Base-by-base conservation (phyloP, 257 asterid genomes). In the Thymus mandschuricus region DNA sequence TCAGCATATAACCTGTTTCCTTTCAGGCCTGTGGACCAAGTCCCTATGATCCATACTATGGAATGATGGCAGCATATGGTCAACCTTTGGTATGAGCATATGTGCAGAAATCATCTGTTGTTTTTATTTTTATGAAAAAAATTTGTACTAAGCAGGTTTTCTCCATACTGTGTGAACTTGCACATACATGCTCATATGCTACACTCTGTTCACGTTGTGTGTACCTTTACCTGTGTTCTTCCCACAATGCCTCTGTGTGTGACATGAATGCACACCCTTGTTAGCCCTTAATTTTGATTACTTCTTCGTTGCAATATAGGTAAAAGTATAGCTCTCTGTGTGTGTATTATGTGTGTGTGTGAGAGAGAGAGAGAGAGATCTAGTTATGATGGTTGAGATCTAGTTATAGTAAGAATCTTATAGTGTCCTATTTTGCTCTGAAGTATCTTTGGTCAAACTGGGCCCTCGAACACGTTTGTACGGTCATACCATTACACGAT, bases 61-160 rank as follows among this genome's bases (percentile, higher is more conserved):
- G 91, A 73, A 86, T 89, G 88, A 59, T 90, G 86, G 85, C 92
- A 66, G 82, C 91, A 70, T 90, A 83, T 80, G 96, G 95, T 40
- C 96, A 90, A 69, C 95, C 91, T 66, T 75, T 88, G 95, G 97
- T 88, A 88, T 49, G 87, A 41, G 65, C 21, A 62, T 68, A 21
- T 55, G 41, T 48, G 68, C 5, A 58, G 31, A 40, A 43, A 28
- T 67, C 2, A 35, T 40, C 52, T 46, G 33, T 51, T 35, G 40
- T 55, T 44, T 21, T n/a, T 31, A 46, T 29, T 40, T 48, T 69
- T 61, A 3, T 2, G 2, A 2, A 43, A 64, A 9, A 49, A 58
- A 4, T 35, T 68, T 48, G 46, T 12, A 66, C 10, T 30, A 4
- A 34, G 69, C 64, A 48, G 35, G 8, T 10, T 66, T 29, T 29